phyloP scores from a whole-genome alignment of 371 early-diverging fungal genomes.

The Paraphysoderma sedebokerense region DNA sequence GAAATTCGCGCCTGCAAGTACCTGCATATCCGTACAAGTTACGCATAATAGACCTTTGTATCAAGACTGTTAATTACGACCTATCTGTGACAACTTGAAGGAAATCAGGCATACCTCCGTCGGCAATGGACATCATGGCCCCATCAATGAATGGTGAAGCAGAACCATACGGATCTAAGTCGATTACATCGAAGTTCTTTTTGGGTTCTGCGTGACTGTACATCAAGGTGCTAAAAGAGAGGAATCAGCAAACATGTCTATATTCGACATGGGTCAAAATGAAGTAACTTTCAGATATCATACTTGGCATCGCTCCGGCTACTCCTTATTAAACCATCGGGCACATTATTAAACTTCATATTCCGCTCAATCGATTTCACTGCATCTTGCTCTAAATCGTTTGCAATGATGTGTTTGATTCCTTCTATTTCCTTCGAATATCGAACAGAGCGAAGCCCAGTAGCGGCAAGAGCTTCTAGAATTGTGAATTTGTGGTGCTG shows the following conservation, averaged over 20 bases:
- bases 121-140: constrained; percentile 82
- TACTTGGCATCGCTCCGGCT: constrained; percentile 67
- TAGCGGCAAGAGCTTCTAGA: constrained; percentile 96
- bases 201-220: constrained; percentile 44
- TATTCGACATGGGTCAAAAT: neutral
- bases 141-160: constrained; percentile 94
- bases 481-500: constrained; percentile 43
- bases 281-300: neutral
- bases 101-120: constrained; percentile 81
- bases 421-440: constrained; percentile 91
- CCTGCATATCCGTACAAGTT: constrained; percentile 98
- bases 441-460: constrained; percentile 94
- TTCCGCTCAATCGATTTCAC: constrained; percentile 84
- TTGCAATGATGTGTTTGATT: constrained; percentile 71
- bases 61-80: too few relatives aligned
- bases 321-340: constrained; percentile 49
- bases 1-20: constrained; percentile 80
- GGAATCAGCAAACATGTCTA: neutral
- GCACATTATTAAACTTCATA: constrained; percentile 61
- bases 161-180: constrained; percentile 98
- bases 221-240: constrained; percentile 51
- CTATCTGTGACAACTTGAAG: too few relatives aligned
- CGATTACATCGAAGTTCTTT: constrained; percentile 63
- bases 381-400: constrained; percentile 86
- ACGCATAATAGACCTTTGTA: constrained; percentile 90